phyloP scores from a whole-genome alignment of 495 filamentous ascomycete species.

The Durotheca rogersii region DNA sequence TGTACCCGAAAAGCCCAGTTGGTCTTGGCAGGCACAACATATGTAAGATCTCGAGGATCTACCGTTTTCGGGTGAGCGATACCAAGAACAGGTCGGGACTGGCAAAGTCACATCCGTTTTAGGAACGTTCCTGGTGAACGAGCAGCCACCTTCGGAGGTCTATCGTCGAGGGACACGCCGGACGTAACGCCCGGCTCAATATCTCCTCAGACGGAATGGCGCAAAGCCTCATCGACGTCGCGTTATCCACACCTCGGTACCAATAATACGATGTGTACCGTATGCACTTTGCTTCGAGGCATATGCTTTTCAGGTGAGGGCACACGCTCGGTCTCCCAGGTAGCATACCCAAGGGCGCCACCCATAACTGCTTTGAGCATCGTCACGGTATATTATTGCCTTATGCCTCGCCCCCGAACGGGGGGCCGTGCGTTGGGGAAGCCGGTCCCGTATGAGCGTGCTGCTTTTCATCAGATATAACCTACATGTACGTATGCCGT shows the following conservation, averaged over 20 bases:
- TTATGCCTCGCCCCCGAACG: slow-evolving; percentile 9
- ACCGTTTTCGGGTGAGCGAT: slow-evolving; percentile 31
- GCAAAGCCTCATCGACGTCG: slow-evolving; percentile 10
- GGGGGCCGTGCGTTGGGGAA: slow-evolving; percentile 2
- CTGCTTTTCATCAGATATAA: not conserved
- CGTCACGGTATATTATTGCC: slow-evolving; percentile 1
- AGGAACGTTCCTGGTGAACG: slow-evolving; percentile 21
- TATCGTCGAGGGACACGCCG: slow-evolving; percentile 10
- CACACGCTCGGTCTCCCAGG: slow-evolving; percentile 21
- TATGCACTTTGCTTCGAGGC: slow-evolving; percentile 1
- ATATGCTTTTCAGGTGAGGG: slow-evolving; percentile 9
- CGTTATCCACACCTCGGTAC: slow-evolving; percentile 12
- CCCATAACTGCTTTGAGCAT: slow-evolving; percentile 5
- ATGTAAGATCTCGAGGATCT: slow-evolving; percentile 27
- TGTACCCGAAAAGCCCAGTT: slow-evolving; percentile 23
- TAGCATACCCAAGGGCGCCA: slow-evolving; percentile 15
- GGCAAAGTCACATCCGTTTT: slow-evolving; percentile 26
- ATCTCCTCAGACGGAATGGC: slow-evolving; percentile 8
- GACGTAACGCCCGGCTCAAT: not conserved
- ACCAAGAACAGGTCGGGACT: slow-evolving; percentile 25
- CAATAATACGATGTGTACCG: slow-evolving; percentile 11
- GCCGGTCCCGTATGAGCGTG: slow-evolving; percentile 6
- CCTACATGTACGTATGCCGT: not conserved
- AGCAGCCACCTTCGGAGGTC: slow-evolving; percentile 15
- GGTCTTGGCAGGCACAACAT: slow-evolving; percentile 31